These are phyloP conservation scores for Lachnellula occidentalis DNA, from an alignment of 2,329 filamentous ascomycete species.

Conservation along the genomic window DNA sequence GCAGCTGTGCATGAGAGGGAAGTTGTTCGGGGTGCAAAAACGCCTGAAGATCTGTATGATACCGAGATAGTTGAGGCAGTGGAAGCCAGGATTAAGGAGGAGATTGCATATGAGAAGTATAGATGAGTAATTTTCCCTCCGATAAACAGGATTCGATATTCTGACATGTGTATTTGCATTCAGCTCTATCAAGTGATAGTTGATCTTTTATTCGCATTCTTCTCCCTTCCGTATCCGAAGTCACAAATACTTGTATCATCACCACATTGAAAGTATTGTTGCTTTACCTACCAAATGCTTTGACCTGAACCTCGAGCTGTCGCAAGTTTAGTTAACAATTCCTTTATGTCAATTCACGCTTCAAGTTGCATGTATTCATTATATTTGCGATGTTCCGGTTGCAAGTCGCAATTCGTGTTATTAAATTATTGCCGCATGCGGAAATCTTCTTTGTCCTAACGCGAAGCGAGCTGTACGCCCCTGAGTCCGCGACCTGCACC, in stretches of 20 bases:
- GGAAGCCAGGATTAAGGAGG: slow-evolving; percentile 61
- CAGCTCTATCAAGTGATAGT: not conserved
- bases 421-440: not conserved
- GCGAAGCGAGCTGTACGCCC: too few species aligned
- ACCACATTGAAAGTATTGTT: too few species aligned
- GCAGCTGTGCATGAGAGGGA: slow-evolving; percentile 73
- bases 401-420: too few species aligned
- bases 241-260: too few species aligned
- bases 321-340: too few species aligned
- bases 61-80: slow-evolving; percentile 61
- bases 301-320: too few species aligned
- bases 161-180: not conserved
- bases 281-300: too few species aligned
- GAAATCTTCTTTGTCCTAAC: not conserved
- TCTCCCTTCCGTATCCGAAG: too few species aligned
- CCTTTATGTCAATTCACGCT: too few species aligned
- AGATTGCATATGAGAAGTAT: slow-evolving; percentile 53
- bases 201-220: not conserved
- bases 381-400: too few species aligned
- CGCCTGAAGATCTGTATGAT: slow-evolving; percentile 69
- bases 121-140: slow-evolving; percentile 31
- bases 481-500: not conserved
- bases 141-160: not conserved
- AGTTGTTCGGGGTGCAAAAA: slow-evolving; percentile 65
- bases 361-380: too few species aligned